phyloP scores from a whole-genome alignment of 345 rosid species.

The Ricinus communis region DNA sequence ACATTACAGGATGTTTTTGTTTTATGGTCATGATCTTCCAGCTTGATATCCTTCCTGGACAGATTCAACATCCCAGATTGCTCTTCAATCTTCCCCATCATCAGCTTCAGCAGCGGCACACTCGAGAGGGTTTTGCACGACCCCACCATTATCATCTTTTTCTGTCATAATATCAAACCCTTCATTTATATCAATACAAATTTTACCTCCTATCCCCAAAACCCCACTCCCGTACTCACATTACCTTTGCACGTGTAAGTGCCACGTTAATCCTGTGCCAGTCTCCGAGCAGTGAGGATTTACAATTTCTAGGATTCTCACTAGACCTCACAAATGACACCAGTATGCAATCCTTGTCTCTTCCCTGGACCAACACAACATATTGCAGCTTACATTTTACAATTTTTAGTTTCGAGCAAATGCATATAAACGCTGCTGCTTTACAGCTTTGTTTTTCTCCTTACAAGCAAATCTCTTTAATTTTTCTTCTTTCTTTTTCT shows the following conservation, averaged over 20 bases:
- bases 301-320: slow-evolving; percentile 57
- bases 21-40: too few relatives aligned
- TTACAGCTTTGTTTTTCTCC: too few relatives aligned
- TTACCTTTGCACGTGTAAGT: slow-evolving; percentile 86
- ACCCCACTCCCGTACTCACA: not conserved
- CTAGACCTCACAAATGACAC: slow-evolving; percentile 78
- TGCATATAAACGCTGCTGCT: too few relatives aligned
- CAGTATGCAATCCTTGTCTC: slow-evolving; percentile 92
- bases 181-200: not conserved
- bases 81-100: slow-evolving; percentile 66
- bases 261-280: slow-evolving; percentile 99
- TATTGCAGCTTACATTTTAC: not conserved
- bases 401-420: not conserved
- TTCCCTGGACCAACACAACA: slow-evolving; percentile 53
- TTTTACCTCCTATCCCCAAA: not conserved
- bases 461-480: not conserved
- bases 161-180: slow-evolving; percentile 38
- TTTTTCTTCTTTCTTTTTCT: too few relatives aligned
- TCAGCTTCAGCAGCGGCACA: slow-evolving; percentile 80
- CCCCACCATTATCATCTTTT: slow-evolving; percentile 91
- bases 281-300: slow-evolving; percentile 80
- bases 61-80: slow-evolving; percentile 60
- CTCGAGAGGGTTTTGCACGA: slow-evolving; percentile 71
- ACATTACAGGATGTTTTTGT: too few relatives aligned
- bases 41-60: slow-evolving; percentile 39